A percentile compares a stretch with the other conserved stretches of the same genome.
phyloP scores from a whole-genome alignment of 2,329 filamentous ascomycete genomes.

The Fusarium stilboides region DNA sequence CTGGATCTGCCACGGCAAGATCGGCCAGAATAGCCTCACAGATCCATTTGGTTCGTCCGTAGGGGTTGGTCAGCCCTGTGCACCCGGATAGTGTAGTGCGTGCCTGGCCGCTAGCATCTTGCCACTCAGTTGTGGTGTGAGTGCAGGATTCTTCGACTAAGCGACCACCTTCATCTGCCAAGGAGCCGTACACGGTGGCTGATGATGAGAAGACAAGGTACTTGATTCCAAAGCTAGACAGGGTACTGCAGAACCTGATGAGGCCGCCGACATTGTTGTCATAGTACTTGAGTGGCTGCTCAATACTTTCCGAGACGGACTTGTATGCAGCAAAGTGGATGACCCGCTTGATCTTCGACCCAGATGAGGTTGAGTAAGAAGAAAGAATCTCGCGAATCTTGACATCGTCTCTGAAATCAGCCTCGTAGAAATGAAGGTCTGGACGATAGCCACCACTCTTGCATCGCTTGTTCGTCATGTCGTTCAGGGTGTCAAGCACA shows the following conservation, averaged over 20 bases:
- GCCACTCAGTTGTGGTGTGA: conserved; percentile 64
- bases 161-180: conserved; percentile 61
- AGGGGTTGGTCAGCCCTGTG: conserved; percentile 54
- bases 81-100: conserved; percentile 2
- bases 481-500: conserved; percentile 8
- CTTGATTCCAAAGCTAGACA: conserved; percentile 62
- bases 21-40: conserved; percentile 77
- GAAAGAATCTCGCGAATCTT: conserved; percentile 1
- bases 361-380: neutral
- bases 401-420: conserved; percentile 7
- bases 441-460: neutral
- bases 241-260: conserved; percentile 66
- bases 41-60: conserved; percentile 78
- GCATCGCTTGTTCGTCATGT: conserved; percentile 8
- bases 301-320: conserved; percentile 75
- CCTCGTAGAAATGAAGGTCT: conserved; percentile 18
- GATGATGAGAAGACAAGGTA: conserved; percentile 79
- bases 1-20: conserved; percentile 70
- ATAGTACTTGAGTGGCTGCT: conserved; percentile 74
- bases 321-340: conserved; percentile 80
- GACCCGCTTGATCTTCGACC: conserved; percentile 57
- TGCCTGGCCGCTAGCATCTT: neutral
- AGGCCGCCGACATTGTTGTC: conserved; percentile 77
- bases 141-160: conserved; percentile 35
- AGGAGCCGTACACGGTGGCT: conserved; percentile 75